Evolutionary conservation across 257 asterid genomes (phyloP), one percentile per base, ranked within the genome.

Genomic region (Solanum megistacrolobum): DNA sequence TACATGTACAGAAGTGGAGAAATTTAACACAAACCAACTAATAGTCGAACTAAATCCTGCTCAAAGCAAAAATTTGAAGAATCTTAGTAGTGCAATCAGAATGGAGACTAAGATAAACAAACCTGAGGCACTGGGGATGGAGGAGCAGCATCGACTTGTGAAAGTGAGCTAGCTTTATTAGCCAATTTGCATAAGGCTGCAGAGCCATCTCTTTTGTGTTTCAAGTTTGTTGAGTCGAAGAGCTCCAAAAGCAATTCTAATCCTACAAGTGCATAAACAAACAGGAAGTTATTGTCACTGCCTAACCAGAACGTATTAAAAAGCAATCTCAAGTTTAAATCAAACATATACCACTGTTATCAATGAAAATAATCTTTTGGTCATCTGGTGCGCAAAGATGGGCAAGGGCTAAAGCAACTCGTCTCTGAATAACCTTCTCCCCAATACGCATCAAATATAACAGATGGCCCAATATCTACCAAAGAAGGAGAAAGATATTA

Each of bases 51-150:
- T 21, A 78, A 78, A 25, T 41, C 84, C 38, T 39, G 25, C 84
- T 78, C 38, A 3, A 27, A 79, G 66, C 39, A 9, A 79, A 46
- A 10, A 79, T 9, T 83, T 48, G 27, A 83, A 38, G 43, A 41
- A 27, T 41, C 46, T 75, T 21, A n/a, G 62, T 52, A 32, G 58
- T 35, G 13, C 41, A 13, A 34, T 34, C 31, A 31, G 71, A 23
- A 52, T 66, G 20, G 65, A 72, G 5, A 36, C 39, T 41, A 75
- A 43, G 66, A 35, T 68, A 12, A 86, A 83, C 89, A 55, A 72
- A 97, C 99, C 98, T 97, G 98, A 85, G 98, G 98, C 88, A 87
- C 87, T 46, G 99, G 99, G 73, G 99, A 97, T 41, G 97, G 99
- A 88, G 99, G 99, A 90, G 99, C 99, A 39, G 99, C 97, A 92